Evolutionary conservation across 306 rosid species (phyloP), one percentile per base, ranked within the genome.

Genomic region (Vigna angularis): DNA sequence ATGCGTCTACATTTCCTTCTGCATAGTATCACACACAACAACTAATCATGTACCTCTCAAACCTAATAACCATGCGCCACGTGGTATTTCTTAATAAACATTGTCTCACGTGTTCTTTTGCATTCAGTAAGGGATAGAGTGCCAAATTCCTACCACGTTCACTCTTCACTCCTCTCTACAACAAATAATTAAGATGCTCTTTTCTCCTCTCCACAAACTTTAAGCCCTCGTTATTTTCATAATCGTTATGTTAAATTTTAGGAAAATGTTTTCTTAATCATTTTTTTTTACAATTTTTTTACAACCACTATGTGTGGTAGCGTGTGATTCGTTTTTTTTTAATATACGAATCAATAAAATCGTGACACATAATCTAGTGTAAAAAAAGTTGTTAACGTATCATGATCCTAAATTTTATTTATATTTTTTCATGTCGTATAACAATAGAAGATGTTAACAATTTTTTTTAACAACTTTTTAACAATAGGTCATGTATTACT

Each of bases 1-100:
- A 0, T 49, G 74, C 57, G 88, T 75, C 88, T 6, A 74, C 22
- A 44, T 85, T 78, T 79, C 30, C 8, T 49, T 7, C 24, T 5
- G 44, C 47, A 30, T 34, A 13, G 44, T 66, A n/a, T 66, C 15
- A 30, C 22, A 18, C 42, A 28, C 8, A 48, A 64, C 69, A 70
- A 6, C 72, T 53, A 77, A 82, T 78, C 45, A 74, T 14, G 15
- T 24, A 17, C 9, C 50, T 8, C 32, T 38, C 6, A 66, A 12
- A 12, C 9, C 77, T 10, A 48, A 75, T 71, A 48, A 28, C 2
- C 9, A 3, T 49, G 2, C 7, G 3, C 16, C 82, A 82, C 77
- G 81, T 85, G 83, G 9, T 74, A 7, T 51, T 26, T 13, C 57
- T 45, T 13, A 53, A 77, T 77, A 44, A 66, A 16, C 15, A 13